A percentile compares a stretch with the other conserved stretches of the same genome.
Evolutionary conservation across 2,329 filamentous ascomycete genomes (phyloP).

Genomic region (Didymella arachidicola): DNA sequence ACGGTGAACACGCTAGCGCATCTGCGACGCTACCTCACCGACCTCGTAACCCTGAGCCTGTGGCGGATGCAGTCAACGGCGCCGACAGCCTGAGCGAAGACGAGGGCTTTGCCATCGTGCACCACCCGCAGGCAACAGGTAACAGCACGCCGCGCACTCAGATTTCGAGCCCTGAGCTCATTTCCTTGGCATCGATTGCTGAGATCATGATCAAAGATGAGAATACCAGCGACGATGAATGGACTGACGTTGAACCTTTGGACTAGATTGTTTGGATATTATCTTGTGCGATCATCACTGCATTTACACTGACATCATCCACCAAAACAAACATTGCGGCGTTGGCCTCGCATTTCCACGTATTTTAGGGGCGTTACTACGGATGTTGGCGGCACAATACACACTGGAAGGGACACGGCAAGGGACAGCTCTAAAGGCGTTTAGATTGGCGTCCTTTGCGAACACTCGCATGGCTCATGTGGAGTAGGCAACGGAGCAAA

Average conservation of each 20-base stretch:
- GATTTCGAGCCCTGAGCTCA: constrained; percentile 20
- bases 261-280: background rate
- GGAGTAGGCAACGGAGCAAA: too few relatives aligned
- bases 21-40: background rate
- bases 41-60: background rate
- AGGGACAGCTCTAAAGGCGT: background rate
- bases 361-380: background rate
- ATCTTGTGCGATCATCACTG: background rate
- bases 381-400: background rate
- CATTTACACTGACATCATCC: background rate
- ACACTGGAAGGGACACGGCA: background rate
- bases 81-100: constrained; percentile 12
- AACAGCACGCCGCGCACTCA: background rate
- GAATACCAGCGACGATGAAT: constrained; percentile 7
- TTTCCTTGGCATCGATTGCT: constrained; percentile 1
- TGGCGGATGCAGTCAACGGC: background rate
- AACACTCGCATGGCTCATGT: too few relatives aligned
- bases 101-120: constrained; percentile 10
- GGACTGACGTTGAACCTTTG: background rate
- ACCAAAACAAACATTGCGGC: background rate
- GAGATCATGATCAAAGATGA: background rate
- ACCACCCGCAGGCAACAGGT: background rate
- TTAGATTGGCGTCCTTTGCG: background rate
- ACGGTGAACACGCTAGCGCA: background rate
- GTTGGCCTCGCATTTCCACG: background rate